Evolutionary conservation across 345 rosid genomes (phyloP).

Genomic region (Moricandia moricandioides): DNA sequence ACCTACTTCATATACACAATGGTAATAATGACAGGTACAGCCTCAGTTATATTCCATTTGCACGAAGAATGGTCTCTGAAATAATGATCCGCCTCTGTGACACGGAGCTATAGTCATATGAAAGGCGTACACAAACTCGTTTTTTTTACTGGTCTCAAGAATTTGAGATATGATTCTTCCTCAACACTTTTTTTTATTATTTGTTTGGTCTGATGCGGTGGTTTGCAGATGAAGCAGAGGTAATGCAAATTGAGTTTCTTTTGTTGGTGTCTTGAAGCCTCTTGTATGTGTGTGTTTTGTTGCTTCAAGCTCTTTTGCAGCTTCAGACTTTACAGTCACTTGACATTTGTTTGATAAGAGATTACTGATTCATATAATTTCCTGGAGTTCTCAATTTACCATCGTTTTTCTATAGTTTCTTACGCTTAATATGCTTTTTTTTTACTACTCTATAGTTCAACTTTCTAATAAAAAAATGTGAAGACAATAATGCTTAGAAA

Average conservation of each 20-base stretch:
- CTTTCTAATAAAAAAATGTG: neutral
- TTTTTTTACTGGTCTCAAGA: neutral
- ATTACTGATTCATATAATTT: neutral
- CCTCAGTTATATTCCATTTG: conserved; percentile 88
- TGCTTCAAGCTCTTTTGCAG: conserved; percentile 5
- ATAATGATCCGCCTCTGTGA: conserved; percentile 77
- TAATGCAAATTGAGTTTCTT: conserved; percentile 5
- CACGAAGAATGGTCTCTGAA: conserved; percentile 72
- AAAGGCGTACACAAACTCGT: neutral
- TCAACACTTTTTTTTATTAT: neutral
- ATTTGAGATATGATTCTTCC: conserved; percentile 6
- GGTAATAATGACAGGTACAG: conserved; percentile 66
- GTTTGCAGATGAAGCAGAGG: neutral
- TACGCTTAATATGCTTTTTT: neutral
- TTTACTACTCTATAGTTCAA: neutral
- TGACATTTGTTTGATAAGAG: conserved; percentile 8
- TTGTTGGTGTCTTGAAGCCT: neutral
- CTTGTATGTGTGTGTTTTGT: conserved; percentile 8
- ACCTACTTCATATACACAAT: conserved; percentile 20
- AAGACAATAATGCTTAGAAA: neutral
- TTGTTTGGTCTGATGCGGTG: neutral
- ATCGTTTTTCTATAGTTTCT: neutral
- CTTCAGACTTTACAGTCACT: neutral
- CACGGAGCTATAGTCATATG: conserved; percentile 60
- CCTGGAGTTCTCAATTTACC: neutral